These are phyloP conservation scores for Arxiozyma bovina DNA, from an alignment of 1,139 yeast genomes.

Conservation along the genomic window DNA sequence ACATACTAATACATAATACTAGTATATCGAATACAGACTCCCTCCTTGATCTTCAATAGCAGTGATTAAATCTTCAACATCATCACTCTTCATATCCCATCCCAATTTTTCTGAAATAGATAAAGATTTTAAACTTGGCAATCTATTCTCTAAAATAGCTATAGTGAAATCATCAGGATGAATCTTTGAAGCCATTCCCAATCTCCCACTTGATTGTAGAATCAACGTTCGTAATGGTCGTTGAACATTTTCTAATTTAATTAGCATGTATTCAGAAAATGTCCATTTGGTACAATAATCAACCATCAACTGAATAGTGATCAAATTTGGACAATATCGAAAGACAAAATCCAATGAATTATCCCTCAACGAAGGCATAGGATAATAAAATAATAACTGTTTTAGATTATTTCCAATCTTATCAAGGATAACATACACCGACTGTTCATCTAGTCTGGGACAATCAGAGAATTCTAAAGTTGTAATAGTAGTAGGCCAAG, in stretches of 20 bases:
- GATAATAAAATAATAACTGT: conserved; percentile 64
- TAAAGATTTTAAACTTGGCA: conserved; percentile 57
- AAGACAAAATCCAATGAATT: conserved; percentile 68
- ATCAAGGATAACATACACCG: conserved; percentile 51
- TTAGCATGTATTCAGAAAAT: conserved; percentile 47
- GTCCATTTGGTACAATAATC: conserved; percentile 69
- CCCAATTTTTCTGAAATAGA: conserved; percentile 72
- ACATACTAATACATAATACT: background rate
- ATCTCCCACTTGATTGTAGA: conserved; percentile 78
- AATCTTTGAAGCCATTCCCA: conserved; percentile 74
- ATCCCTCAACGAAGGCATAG: conserved; percentile 72
- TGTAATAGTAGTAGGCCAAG: conserved; percentile 63
- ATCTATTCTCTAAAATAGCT: conserved; percentile 68
- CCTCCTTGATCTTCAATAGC: conserved; percentile 37
- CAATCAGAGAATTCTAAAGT: conserved; percentile 79
- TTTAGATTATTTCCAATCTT: conserved; percentile 59
- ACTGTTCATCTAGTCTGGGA: conserved; percentile 58
- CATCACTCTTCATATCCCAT: conserved; percentile 74
- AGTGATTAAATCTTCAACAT: conserved; percentile 51
- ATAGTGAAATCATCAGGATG: conserved; percentile 84
- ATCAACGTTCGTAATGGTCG: conserved; percentile 55
- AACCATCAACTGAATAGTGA: conserved; percentile 57
- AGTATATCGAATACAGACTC: conserved; percentile 24
- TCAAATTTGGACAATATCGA: conserved; percentile 63
- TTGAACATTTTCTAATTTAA: conserved; percentile 25